Evolutionary conservation across 2,329 filamentous ascomycete species (phyloP).

Genomic region (Reticulascus tulasneorum): DNA sequence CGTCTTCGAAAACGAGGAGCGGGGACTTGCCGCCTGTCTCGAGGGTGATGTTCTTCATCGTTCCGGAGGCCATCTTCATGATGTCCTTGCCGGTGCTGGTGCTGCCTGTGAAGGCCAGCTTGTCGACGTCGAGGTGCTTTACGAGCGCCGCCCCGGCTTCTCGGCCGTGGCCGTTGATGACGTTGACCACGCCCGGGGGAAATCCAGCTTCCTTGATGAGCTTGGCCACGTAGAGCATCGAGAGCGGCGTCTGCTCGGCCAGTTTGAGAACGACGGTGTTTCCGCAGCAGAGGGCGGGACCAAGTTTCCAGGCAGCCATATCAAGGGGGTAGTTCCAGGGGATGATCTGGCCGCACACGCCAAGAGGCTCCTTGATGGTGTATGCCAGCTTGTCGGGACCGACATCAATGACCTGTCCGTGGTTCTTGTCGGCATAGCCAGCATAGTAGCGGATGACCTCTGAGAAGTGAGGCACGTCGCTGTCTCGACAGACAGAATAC

Average conservation of each 20-base stretch:
- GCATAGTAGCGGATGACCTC: constrained; percentile 68
- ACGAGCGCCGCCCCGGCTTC: constrained; percentile 63
- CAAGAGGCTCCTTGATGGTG: constrained; percentile 71
- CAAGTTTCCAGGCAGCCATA: constrained; percentile 68
- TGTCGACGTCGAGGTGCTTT: constrained; percentile 60
- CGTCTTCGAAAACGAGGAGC: constrained; percentile 56
- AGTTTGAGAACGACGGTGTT: constrained; percentile 58
- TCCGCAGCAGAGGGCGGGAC: constrained; percentile 56
- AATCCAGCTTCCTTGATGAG: constrained; percentile 68
- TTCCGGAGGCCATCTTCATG: constrained; percentile 63
- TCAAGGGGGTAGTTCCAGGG: constrained; percentile 78
- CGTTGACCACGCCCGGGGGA: constrained; percentile 68
- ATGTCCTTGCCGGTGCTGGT: constrained; percentile 65
- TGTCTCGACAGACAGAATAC: constrained; percentile 59
- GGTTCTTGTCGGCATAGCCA: constrained; percentile 76
- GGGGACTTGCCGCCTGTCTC: constrained; percentile 60
- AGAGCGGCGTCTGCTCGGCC: constrained; percentile 58
- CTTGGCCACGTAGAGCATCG: constrained; percentile 56
- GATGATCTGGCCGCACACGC: constrained; percentile 73
- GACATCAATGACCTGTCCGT: constrained; percentile 73
- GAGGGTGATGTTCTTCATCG: constrained; percentile 54
- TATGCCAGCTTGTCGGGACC: constrained; percentile 69
- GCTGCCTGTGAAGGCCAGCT: constrained; percentile 70
- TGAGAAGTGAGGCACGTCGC: constrained; percentile 51
- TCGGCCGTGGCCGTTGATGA: constrained; percentile 63